phyloP scores from a whole-genome alignment of 345 rosid species.

The Xanthoceras sorbifolium region DNA sequence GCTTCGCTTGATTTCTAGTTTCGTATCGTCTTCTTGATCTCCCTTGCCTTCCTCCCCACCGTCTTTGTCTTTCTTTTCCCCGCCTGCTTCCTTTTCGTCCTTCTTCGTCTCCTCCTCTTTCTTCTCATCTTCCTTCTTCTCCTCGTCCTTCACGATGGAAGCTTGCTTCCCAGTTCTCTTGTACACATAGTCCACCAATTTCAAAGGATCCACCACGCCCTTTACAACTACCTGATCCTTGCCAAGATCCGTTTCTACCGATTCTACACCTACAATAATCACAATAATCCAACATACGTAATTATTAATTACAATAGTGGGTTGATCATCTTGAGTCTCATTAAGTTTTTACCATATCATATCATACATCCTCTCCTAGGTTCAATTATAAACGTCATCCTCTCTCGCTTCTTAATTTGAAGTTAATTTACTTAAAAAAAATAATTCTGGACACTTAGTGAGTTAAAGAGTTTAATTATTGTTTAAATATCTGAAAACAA shows the following conservation, averaged over 20 bases:
- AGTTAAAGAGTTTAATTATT: too few relatives aligned
- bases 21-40: constrained; percentile 31
- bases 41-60: constrained; percentile 25
- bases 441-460: too few relatives aligned
- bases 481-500: too few relatives aligned
- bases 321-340: not conserved
- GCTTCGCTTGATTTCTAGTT: constrained; percentile 40
- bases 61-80: constrained; percentile 24
- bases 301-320: not conserved
- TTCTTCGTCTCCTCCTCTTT: constrained; percentile 36
- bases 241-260: constrained; percentile 53
- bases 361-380: too few relatives aligned
- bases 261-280: constrained; percentile 56
- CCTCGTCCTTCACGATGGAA: constrained; percentile 51
- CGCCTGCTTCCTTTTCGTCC: constrained; percentile 19
- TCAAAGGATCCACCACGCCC: constrained; percentile 54
- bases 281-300: not conserved
- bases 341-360: not conserved
- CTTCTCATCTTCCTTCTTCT: constrained; percentile 45
- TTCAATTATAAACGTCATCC: too few relatives aligned
- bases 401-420: too few relatives aligned
- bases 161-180: constrained; percentile 62
- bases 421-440: too few relatives aligned
- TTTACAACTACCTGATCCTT: constrained; percentile 50
- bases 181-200: constrained; percentile 45